Base-by-base conservation (phyloP, 2,329 filamentous ascomycete species). In the Paracoccidioides lutzii region DNA sequence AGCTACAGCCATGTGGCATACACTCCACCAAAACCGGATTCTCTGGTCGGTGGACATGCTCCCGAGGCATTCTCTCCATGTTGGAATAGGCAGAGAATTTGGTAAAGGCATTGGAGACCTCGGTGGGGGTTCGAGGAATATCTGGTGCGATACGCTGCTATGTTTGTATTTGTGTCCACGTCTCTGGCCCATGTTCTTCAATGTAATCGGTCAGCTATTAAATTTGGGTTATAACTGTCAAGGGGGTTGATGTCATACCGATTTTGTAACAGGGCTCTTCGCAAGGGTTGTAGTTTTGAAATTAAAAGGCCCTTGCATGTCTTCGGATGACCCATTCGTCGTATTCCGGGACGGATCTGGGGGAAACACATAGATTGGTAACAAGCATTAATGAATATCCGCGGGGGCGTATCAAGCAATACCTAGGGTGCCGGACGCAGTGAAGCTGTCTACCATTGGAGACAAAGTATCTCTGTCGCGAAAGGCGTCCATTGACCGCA, bases 91-190 rank as follows among this genome's bases (percentile, higher is more conserved):
- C 0, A 98, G 80, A 37, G 90, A 95, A 55, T 90, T 89, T 1
- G 93, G 93, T 0, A 98, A 81, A 41, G 91, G 87, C 30, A 95
- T 81, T 3, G 93, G 91, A 0, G 90, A 86, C 54, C 90, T 81
- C 4, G 82, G 86, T 0, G 90, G 84, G 5, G 93, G 93, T 69
- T 96, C 90, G 63, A 94, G 88, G 71, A 97, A 95, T 71, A 97
- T 94, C 71, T 96, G 90, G 69, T 97, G 90, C 22, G 88, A 95
- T 56, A 98, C 86, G 68, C 88, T 95, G 69, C 88, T 94, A 75
- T 97, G 91, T 69, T 96, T 95, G 78, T 98, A 98, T 69, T 93
- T 90, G 75, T 98, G 93, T 59, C 93, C 93, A 59, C 91, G 85
- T 61, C 93, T 83, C 71, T 95, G 88, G 60, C 90, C 90, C 60